Evolutionary conservation across 2,329 filamentous ascomycete genomes (phyloP), one percentile per base, ranked within the genome.

Genomic region (Neofusicoccum sp.): DNA sequence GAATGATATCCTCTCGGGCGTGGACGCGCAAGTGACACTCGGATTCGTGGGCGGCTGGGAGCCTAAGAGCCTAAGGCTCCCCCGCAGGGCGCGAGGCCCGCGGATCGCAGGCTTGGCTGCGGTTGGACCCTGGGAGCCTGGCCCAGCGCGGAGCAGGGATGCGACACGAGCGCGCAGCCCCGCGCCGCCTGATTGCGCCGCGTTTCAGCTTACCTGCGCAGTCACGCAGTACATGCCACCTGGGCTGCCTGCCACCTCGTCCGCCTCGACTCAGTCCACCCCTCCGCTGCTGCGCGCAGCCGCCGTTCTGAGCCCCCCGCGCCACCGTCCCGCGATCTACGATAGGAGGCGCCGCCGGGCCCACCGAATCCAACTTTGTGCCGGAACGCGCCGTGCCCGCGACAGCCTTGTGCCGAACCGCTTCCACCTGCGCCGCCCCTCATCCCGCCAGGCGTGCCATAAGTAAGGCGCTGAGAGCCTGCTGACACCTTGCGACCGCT

Each of bases 1-100:
- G 38, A 56, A 56, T 56, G 51, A 56, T 56, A 56, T 56, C 51
- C 51, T 56, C 36, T 43, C 24, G 33, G 30, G 6, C n/a, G 36
- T 31, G 28, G 38, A 24, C 40, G 38, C 51, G 51, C 51, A 56
- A 56, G 51, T 56, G 38, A 56, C 28, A 24, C 33, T 56, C 51
- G n/a, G n/a, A n/a, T n/a, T n/a, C n/a, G n/a, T n/a, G n/a, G n/a
- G n/a, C n/a, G n/a, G n/a, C n/a, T n/a, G n/a, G n/a, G n/a, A n/a
- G n/a, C n/a, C n/a, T n/a, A n/a, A n/a, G n/a, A n/a, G n/a, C n/a
- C n/a, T n/a, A n/a, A n/a, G n/a, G n/a, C n/a, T n/a, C n/a, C 51
- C 51, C 38, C 51, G 38, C 51, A 56, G 36, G 24, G 43, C 43
- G 12, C 26, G 45, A 33, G 30, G 51, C 14, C 40, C 38, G 48